Conservation (phyloP, 2,329 filamentous ascomycete species). For the Penicillium sp. region DNA sequence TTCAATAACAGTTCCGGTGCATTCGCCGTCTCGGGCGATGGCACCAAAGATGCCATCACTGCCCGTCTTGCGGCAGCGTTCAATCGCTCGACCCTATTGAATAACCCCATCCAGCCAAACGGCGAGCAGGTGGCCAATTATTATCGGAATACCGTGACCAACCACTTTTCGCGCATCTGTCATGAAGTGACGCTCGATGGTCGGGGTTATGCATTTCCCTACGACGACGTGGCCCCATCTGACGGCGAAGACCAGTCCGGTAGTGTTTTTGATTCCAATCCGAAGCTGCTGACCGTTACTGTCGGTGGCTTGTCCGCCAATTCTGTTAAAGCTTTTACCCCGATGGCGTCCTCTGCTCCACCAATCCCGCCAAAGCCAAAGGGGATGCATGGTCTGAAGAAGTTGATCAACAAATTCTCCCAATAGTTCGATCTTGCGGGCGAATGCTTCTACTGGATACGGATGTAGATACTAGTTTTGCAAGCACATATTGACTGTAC, state of each 20-base stretch:
- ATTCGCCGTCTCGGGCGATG: slow-evolving; percentile 45
- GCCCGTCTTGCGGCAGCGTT: slow-evolving; percentile 70
- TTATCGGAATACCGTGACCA: slow-evolving; percentile 53
- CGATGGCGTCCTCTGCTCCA: background rate
- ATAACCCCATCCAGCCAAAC: slow-evolving; percentile 48
- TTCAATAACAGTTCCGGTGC: slow-evolving; percentile 60
- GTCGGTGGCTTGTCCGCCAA: slow-evolving; percentile 44
- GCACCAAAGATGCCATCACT: slow-evolving; percentile 56
- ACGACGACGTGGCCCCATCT: slow-evolving; percentile 61
- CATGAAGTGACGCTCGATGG: slow-evolving; percentile 56
- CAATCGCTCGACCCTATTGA: slow-evolving; percentile 64
- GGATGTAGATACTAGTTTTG: too few species aligned
- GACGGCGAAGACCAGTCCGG: slow-evolving; percentile 56
- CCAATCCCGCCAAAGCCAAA: slow-evolving; percentile 1
- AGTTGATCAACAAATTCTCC: slow-evolving; percentile 10
- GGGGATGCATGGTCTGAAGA: slow-evolving; percentile 6
- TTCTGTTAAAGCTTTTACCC: slow-evolving; percentile 1
- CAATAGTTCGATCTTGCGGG: background rate
- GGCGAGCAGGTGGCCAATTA: slow-evolving; percentile 47
- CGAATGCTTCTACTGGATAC: too few species aligned
- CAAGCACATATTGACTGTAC: too few species aligned
- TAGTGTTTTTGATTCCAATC: slow-evolving; percentile 53
- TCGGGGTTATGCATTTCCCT: slow-evolving; percentile 64
- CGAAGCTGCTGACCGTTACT: slow-evolving; percentile 51
- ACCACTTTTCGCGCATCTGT: slow-evolving; percentile 62